Base-by-base conservation (phyloP, 2,329 filamentous ascomycete species). In the Aspergillus latus region DNA sequence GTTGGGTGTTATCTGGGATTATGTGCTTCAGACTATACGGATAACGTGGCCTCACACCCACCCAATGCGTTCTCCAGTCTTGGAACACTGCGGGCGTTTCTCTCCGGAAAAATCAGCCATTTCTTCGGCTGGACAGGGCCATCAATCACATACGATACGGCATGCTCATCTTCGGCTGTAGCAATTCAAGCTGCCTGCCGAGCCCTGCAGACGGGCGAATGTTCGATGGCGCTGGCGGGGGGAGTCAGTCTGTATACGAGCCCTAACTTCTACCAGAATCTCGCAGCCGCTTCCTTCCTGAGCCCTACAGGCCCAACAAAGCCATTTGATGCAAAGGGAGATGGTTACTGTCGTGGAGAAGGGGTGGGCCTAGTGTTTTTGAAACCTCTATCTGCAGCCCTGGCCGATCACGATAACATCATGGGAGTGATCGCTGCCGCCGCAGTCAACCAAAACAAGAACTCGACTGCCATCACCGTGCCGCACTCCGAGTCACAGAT, bases 341-440 rank as follows among this genome's bases (percentile, higher is more conserved):
- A 53, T 36, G 59, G 59, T 1, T 61, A 59, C n/a, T 59, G 49
- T 32, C 51, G 59, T 2, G 57, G 52, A 1, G 59, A 61, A 28
- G 59, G 54, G 1, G 26, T 16, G 1, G 57, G 34, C 1, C 5
- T 40, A 2, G 52, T 61, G 0, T n/a, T 58, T 4, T 42, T 62
- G 2, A 60, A 62, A 34, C 74, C 72, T 1, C 59, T 77, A 0
- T 72, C 76, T 9, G 63, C 65, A 7, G 75, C 80, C 55, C 72
- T 67, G 81, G 62, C 73, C 81, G 9, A 81, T 34, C 75, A 76
- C 1, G 78, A 64, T 56, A 66, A 64, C 1, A 76, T 84, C 28
- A 53, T 77, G 1, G 79, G 72, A 2, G 69, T 76, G 2, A 75
- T 80, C 15, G 40, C 53, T 1, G 51, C 49, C 7, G 50, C 64